Conservation (phyloP, 2,329 filamentous ascomycete species). For the Aspergillus sclerotialis region DNA sequence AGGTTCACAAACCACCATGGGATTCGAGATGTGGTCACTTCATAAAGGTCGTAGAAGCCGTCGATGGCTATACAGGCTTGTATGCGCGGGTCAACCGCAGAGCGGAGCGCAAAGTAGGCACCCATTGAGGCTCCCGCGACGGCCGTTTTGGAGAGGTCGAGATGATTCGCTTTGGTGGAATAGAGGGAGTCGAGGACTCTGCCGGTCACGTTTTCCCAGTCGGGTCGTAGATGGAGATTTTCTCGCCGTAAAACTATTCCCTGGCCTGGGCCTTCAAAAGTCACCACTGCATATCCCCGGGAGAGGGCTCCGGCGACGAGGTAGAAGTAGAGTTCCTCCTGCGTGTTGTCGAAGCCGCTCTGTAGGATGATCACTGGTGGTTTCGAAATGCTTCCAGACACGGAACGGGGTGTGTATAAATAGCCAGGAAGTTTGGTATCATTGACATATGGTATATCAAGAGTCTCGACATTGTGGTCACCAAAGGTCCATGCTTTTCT, state of each 20-base stretch:
- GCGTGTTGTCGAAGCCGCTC: constrained; percentile 36
- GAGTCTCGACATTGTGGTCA: constrained; percentile 28
- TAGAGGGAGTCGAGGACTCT: constrained; percentile 37
- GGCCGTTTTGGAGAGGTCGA: no score
- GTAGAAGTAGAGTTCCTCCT: constrained; percentile 39
- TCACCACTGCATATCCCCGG: constrained; percentile 39
- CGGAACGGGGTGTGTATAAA: constrained; percentile 25
- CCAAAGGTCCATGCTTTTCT: constrained; percentile 32
- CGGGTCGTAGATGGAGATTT: constrained; percentile 36
- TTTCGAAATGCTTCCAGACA: constrained; percentile 4
- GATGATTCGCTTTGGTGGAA: no score
- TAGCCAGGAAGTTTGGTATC: constrained; percentile 7
- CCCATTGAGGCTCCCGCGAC: no score
- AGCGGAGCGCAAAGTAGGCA: no score
- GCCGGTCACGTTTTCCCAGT: constrained; percentile 38
- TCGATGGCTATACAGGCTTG: no score
- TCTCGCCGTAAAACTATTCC: constrained; percentile 35
- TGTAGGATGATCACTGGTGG: constrained; percentile 37
- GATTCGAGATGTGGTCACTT: no score
- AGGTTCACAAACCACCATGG: no score
- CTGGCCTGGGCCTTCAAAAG: constrained; percentile 44
- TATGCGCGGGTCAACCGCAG: no score
- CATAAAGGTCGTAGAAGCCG: no score
- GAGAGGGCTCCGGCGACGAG: constrained; percentile 28
- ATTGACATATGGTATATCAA: constrained; percentile 17